Evolutionary conservation across 1,284 basidiomycete species (phyloP).

Genomic region (Malassezia restricta): DNA sequence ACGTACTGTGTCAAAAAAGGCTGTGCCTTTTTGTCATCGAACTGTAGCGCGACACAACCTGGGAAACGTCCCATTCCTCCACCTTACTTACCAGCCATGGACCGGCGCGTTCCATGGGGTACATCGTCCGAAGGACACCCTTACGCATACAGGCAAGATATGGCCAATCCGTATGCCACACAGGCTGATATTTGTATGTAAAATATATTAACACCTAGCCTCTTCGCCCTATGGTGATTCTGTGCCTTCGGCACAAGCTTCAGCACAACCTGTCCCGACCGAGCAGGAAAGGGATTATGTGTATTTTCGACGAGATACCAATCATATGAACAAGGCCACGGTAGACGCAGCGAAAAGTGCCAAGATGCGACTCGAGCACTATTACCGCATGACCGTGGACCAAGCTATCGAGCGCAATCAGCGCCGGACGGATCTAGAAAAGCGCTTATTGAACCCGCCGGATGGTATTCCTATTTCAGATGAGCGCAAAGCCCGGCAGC

Average conservation of each 20-base stretch:
- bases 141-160: neutral
- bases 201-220: neutral
- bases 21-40: no score
- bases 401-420: constrained; percentile 77
- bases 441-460: constrained; percentile 53
- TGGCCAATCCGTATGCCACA: neutral
- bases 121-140: neutral
- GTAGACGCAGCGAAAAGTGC: constrained; percentile 85
- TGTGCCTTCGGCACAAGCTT: neutral
- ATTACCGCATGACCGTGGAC: constrained; percentile 90
- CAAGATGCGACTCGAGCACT: constrained; percentile 92
- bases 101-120: neutral
- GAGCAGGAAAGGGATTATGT: constrained; percentile 61
- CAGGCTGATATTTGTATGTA: neutral
- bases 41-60: neutral
- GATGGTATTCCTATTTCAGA: constrained; percentile 49
- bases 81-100: neutral
- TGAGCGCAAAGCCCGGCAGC: constrained; percentile 77
- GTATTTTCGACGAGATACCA: constrained; percentile 81
- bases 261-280: neutral
- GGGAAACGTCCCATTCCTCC: neutral
- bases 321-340: constrained; percentile 72
- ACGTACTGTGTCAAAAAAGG: no score
- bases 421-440: constrained; percentile 80
- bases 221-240: neutral